Conservation (phyloP, 2,329 filamentous ascomycete genomes). For the Cercospora sp. region DNA sequence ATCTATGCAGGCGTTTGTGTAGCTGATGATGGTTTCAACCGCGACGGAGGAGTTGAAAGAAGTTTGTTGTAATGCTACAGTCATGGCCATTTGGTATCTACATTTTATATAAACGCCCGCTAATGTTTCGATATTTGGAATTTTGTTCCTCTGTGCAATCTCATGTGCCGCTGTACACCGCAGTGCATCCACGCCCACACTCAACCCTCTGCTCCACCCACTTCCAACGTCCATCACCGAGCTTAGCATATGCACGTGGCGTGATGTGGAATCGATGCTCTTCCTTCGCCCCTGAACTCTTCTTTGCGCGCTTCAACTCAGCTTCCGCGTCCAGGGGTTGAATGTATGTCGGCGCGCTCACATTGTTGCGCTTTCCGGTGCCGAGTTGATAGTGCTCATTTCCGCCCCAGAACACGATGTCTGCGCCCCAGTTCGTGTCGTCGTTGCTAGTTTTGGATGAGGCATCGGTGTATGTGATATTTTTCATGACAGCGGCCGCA, state of each 20-base stretch:
- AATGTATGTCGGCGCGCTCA: conserved; percentile 74
- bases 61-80: conserved; percentile 1
- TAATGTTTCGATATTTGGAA: background rate
- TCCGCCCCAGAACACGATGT: conserved; percentile 90
- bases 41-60: background rate
- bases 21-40: too few relatives aligned
- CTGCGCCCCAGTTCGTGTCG: conserved; percentile 83
- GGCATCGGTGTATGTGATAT: conserved; percentile 61
- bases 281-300: conserved; percentile 60
- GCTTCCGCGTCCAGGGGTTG: conserved; percentile 68
- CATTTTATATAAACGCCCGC: background rate
- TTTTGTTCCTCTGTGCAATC: background rate
- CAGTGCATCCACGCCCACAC: conserved; percentile 79
- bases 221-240: conserved; percentile 66
- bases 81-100: background rate
- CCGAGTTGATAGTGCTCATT: conserved; percentile 94
- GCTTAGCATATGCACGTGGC: conserved; percentile 67
- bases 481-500: conserved; percentile 78
- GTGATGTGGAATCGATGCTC: conserved; percentile 78
- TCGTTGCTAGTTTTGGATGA: conserved; percentile 54
- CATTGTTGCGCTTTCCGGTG: conserved; percentile 82
- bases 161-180: conserved; percentile 61
- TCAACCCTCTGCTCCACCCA: conserved; percentile 83
- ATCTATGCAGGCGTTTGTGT: background rate
- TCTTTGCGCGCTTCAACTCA: conserved; percentile 61